Conservation (phyloP, 768 basidiomycete genomes). For the Naganishia antarctica region DNA sequence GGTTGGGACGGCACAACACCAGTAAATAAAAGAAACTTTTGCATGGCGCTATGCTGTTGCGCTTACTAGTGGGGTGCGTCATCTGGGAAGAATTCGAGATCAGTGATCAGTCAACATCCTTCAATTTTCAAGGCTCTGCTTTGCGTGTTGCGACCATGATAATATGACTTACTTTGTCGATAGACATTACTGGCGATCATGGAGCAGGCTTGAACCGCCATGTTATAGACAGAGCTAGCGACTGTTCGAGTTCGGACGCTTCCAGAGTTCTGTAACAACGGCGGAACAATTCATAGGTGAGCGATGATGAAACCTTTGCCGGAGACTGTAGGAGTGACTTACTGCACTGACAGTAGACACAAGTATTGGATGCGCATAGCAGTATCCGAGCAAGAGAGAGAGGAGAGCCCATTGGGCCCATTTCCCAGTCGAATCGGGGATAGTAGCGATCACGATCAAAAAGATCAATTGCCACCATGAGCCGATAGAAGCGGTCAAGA, state of each 20-base stretch:
- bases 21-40: too few relatives aligned
- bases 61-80: conserved; percentile 16
- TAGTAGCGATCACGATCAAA: conserved; percentile 57
- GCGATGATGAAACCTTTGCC: not conserved
- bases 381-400: conserved; percentile 55
- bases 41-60: not conserved
- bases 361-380: conserved; percentile 43
- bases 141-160: not conserved
- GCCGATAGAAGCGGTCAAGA: conserved; percentile 56
- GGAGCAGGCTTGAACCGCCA: conserved; percentile 58
- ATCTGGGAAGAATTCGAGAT: conserved; percentile 2
- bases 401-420: conserved; percentile 35
- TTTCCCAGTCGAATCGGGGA: conserved; percentile 42
- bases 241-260: conserved; percentile 58
- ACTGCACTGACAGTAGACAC: conserved; percentile 33
- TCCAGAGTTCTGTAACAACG: conserved; percentile 59
- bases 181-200: conserved; percentile 55
- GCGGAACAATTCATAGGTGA: conserved; percentile 56
- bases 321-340: not conserved
- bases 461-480: conserved; percentile 64
- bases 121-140: not conserved
- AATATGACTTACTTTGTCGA: conserved; percentile 35
- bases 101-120: too few relatives aligned
- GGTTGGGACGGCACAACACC: too few relatives aligned
- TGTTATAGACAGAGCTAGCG: conserved; percentile 58